Evolutionary conservation across 768 basidiomycete species (phyloP).

Genomic region (Pholiota molesta): DNA sequence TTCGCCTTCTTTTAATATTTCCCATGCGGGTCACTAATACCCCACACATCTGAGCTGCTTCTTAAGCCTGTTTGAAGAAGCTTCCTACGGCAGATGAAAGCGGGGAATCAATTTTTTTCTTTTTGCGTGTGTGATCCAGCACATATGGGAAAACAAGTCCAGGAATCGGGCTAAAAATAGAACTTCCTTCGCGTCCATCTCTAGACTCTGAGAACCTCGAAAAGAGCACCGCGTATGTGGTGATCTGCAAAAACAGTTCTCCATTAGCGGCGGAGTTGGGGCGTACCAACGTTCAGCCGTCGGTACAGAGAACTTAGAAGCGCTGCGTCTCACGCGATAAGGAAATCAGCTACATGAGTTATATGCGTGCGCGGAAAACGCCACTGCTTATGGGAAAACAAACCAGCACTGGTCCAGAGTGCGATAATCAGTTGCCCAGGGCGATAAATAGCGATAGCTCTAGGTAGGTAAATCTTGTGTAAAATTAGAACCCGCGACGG

Average conservation of each 20-base stretch:
- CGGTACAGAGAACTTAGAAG: not conserved
- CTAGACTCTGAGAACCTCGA: no score
- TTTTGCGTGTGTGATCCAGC: not conserved
- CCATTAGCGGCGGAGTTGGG: not conserved
- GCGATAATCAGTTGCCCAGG: not conserved
- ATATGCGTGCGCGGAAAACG: not conserved
- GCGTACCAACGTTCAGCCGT: slow-evolving; percentile 1
- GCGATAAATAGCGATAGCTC: no score
- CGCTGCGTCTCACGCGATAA: slow-evolving; percentile 9
- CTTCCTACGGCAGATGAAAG: slow-evolving; percentile 1
- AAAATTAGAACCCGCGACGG: slow-evolving; percentile 8
- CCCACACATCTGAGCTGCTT: slow-evolving; percentile 2
- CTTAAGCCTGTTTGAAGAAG: slow-evolving; percentile 6
- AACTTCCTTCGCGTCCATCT: not conserved
- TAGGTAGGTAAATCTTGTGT: not conserved
- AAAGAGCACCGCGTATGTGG: not conserved
- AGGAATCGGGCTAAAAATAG: slow-evolving; percentile 1
- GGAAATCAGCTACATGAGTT: not conserved
- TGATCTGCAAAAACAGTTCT: not conserved
- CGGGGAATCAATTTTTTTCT: slow-evolving; percentile 2
- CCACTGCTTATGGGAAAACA: not conserved
- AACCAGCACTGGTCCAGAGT: not conserved
- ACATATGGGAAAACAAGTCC: not conserved
- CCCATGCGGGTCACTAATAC: slow-evolving; percentile 7
- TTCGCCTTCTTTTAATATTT: not conserved